Conservation (phyloP, 768 basidiomycete genomes). For the Suillus paluster region DNA sequence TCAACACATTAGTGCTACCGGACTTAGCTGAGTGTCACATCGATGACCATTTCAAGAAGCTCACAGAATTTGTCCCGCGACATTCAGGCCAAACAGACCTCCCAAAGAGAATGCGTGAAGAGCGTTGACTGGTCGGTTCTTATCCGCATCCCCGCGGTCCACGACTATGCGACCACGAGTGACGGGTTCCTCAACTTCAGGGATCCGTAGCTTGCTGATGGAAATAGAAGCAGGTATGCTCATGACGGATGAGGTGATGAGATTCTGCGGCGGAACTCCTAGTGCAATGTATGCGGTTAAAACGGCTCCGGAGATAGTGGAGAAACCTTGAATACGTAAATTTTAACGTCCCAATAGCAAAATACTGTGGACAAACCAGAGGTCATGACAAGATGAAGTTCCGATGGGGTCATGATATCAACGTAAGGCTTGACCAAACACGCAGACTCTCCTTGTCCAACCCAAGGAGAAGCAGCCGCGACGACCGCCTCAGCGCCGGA, state of each 20-base stretch:
- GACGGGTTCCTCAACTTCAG: slow-evolving; percentile 84
- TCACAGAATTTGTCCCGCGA: slow-evolving; percentile 87
- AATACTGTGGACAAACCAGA: slow-evolving; percentile 53
- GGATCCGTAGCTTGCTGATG: slow-evolving; percentile 86
- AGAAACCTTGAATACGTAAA: slow-evolving; percentile 55
- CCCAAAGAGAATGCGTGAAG: slow-evolving; percentile 90
- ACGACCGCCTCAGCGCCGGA: slow-evolving; percentile 97
- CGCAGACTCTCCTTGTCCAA: slow-evolving; percentile 89
- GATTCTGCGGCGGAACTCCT: slow-evolving; percentile 78
- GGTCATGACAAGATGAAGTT: slow-evolving; percentile 88
- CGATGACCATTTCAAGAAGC: slow-evolving; percentile 24
- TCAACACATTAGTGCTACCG: slow-evolving; percentile 78
- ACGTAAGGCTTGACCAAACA: slow-evolving; percentile 86
- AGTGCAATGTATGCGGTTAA: slow-evolving; percentile 80
- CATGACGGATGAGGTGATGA: slow-evolving; percentile 92
- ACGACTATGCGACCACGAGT: slow-evolving; percentile 82
- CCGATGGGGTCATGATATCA: slow-evolving; percentile 83
- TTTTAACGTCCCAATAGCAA: slow-evolving; percentile 9
- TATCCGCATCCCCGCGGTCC: slow-evolving; percentile 71
- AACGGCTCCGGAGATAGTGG: slow-evolving; percentile 92
- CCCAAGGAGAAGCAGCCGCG: slow-evolving; percentile 91
- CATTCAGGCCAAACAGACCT: slow-evolving; percentile 81
- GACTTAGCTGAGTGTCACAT: slow-evolving; percentile 15
- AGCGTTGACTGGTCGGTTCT: slow-evolving; percentile 69
- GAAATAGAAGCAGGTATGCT: slow-evolving; percentile 94